phyloP scores from a whole-genome alignment of 2,329 filamentous ascomycete species.

The Fusarium sacchari region DNA sequence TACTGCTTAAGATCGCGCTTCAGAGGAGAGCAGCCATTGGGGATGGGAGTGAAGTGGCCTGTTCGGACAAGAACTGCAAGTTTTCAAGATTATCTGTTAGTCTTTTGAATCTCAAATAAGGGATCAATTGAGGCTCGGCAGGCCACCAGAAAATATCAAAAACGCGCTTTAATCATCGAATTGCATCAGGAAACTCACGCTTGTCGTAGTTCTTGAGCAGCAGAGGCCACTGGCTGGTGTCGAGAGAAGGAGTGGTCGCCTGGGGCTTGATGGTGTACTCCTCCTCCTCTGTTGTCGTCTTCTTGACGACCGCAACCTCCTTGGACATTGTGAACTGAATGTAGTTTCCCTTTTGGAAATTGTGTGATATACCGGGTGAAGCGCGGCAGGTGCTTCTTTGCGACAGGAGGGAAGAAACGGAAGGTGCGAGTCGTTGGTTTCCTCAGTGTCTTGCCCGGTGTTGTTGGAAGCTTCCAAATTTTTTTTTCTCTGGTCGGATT shows the following conservation, averaged over 20 bases:
- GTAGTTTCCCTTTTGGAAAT: constrained; percentile 24
- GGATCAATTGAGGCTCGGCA: constrained; percentile 7
- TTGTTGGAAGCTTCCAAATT: constrained; percentile 48
- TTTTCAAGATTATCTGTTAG: constrained; percentile 37
- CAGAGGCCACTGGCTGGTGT: constrained; percentile 92
- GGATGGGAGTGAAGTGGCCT: constrained; percentile 96
- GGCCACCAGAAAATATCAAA: not conserved
- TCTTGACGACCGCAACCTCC: constrained; percentile 53
- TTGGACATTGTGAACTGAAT: constrained; percentile 54
- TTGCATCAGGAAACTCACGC: constrained; percentile 64
- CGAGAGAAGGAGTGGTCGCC: constrained; percentile 78
- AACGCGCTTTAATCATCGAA: not conserved
- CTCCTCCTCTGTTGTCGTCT: constrained; percentile 62
- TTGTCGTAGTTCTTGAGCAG: constrained; percentile 96
- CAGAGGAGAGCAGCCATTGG: constrained; percentile 88
- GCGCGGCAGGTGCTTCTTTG: constrained; percentile 40
- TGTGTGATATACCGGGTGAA: constrained; percentile 45
- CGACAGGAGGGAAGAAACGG: constrained; percentile 42
- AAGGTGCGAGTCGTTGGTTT: constrained; percentile 44
- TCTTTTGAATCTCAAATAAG: not conserved
- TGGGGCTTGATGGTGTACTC: constrained; percentile 94
- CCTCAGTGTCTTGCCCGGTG: constrained; percentile 46
- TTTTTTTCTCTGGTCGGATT: constrained; percentile 47
- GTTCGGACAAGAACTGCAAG: constrained; percentile 85
- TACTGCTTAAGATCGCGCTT: constrained; percentile 97